These are phyloP conservation scores for Hypoxylon sp. DNA, from an alignment of 2,329 filamentous ascomycete species.

Conservation along the genomic window DNA sequence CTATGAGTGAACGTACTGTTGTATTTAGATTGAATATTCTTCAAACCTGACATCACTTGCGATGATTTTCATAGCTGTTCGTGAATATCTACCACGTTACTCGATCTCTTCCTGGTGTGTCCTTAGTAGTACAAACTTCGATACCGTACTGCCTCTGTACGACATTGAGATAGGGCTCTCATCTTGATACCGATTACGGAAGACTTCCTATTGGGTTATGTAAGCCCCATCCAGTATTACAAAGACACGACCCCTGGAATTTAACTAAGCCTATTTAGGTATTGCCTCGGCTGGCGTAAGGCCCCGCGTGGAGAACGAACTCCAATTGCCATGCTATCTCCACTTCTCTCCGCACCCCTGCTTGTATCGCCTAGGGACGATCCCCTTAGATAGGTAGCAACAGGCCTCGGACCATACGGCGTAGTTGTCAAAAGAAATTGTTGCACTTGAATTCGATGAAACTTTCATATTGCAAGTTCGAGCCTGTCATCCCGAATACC, in stretches of 20 bases:
- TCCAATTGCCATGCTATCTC: background rate
- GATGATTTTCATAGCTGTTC: background rate
- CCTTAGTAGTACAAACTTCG: background rate
- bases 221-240: background rate
- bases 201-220: background rate
- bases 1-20: slow-evolving; percentile 8
- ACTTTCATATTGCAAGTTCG: background rate
- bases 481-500: background rate
- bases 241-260: background rate
- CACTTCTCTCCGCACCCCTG: slow-evolving; percentile 16
- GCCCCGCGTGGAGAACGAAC: slow-evolving; percentile 23
- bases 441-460: background rate
- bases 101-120: background rate
- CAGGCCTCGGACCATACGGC: slow-evolving; percentile 23
- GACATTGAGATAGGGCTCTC: background rate
- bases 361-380: background rate
- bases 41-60: background rate
- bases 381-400: background rate
- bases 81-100: background rate
- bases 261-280: slow-evolving; percentile 14
- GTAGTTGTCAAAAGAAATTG: slow-evolving; percentile 3
- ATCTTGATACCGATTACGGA: background rate
- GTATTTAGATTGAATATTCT: slow-evolving; percentile 5
- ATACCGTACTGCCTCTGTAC: background rate
- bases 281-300: slow-evolving; percentile 40